Evolutionary conservation across 1,284 basidiomycete species (phyloP).

Genomic region (Phylloboletellus chloephorus): DNA sequence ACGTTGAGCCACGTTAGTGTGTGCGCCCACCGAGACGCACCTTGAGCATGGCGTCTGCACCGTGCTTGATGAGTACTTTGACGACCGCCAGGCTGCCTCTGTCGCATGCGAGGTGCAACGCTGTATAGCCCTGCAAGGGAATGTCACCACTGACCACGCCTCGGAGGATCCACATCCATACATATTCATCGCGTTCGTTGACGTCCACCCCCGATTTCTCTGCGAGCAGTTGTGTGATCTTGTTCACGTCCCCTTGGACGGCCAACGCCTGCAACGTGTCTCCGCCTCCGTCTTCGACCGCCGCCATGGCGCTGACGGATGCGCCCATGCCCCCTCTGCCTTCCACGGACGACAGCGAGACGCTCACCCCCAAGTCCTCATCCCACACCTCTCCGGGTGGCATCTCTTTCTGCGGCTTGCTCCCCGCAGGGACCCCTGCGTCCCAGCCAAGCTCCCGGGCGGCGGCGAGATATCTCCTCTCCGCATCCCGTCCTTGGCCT

Average conservation of each 20-base stretch:
- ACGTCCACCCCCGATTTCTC: conserved; percentile 37
- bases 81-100: conserved; percentile 62
- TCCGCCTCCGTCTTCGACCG: conserved; percentile 31
- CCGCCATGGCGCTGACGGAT: conserved; percentile 57
- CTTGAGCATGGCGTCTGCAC: conserved; percentile 61
- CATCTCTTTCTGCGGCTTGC: conserved; percentile 23
- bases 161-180: conserved; percentile 33
- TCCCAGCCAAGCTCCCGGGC: conserved; percentile 68
- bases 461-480: conserved; percentile 64
- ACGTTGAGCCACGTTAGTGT: conserved; percentile 4
- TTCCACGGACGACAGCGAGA: conserved; percentile 26
- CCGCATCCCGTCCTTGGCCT: conserved; percentile 40
- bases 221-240: conserved; percentile 44
- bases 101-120: conserved; percentile 82
- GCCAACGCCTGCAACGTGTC: conserved; percentile 58
- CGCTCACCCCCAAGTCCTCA: conserved; percentile 32
- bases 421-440: conserved; percentile 29
- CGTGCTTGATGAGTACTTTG: conserved; percentile 54
- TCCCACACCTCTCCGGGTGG: conserved; percentile 36
- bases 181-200: conserved; percentile 57
- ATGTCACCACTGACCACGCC: conserved; percentile 10
- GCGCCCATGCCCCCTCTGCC: conserved; percentile 52
- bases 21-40: conserved; percentile 33
- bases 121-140: conserved; percentile 67
- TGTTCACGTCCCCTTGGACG: conserved; percentile 48